Base-by-base conservation (phyloP, 768 basidiomycete genomes). In the Lentinula raphanica region DNA sequence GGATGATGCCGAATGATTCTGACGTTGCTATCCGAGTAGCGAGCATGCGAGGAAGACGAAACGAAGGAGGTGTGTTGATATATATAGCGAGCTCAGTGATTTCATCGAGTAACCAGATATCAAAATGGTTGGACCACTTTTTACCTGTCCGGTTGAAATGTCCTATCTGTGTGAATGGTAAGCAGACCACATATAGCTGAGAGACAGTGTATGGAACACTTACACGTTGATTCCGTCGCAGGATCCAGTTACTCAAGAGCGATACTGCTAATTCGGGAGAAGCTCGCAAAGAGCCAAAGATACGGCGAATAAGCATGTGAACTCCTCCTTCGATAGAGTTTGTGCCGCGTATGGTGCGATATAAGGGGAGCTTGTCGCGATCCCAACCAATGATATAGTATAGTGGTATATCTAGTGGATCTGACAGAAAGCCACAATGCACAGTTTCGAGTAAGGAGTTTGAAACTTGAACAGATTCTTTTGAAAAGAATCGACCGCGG, bases 261-360 rank as follows among this genome's bases (percentile, higher is more conserved):
- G 46, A 32, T n/a, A 58, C 58, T 0, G 59, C 62, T 7, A 59
- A 11, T 17, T 57, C 23, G 1, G 62, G 49, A 1, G 65, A 66
- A 5, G 58, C 59, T 54, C 54, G 60, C 13, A 60, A 54, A 4
- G 65, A 62, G 2, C 53, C 55, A 59, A 65, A 66, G 8, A 42
- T 36, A 15, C 46, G 40, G 15, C 60, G 39, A 15, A 63, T 28
- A 3, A 36, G 54, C 53, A 63, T 62, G 25, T 66, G 66, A 5
- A 67, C 58, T 0, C 67, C 63, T 5, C 65, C 65, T 54, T 66
- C 61, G 17, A 65, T 49, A 11, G 49, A 59, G 25, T 66, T 67
- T 19, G 67, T 68, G 6, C 66, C 66, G 17, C 60, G 58, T 12
- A 63, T 45, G 3, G 49, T 53, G 4, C 61, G 35, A 17, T 67